Base-by-base conservation (phyloP, 2,329 filamentous ascomycete genomes). In the Phoma sp. region DNA sequence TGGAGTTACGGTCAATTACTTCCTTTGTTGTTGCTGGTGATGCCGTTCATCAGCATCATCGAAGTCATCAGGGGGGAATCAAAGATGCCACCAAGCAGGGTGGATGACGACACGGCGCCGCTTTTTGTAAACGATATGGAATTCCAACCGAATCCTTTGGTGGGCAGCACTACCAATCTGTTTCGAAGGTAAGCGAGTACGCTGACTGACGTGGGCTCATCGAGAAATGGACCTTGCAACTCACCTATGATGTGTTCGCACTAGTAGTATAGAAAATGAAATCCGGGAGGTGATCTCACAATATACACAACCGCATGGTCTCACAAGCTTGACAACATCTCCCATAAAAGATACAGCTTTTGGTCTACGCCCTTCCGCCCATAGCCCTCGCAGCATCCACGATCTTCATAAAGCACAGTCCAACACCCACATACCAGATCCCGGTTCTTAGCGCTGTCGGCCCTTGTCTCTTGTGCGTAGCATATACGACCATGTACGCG, bases 1-100 rank as follows among this genome's bases (percentile, higher is more conserved):
- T 88, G 85, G 85, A 84, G 81, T 60, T 89, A 88, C 63, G 86
- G 86, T 0, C 85, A 87, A 71, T 72, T 88, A 51, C 74, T 89
- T 25, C 83, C 84, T 1, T 72, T 88, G 61, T 72, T 88, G 60
- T 75, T 88, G 64, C 75, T 88, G 24, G 69, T 84, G n/a, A 72
- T 88, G 63, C 85, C 86, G 1, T 64, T 88, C 15, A 78, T 89
- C 2, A 85, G 82, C 2, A 80, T 81, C 2, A 69, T 88, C 25
- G 86, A 88, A 69, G 85, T 88, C 47, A 73, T 82, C 41, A 71
- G 84, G 58, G 83, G 84, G 58, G 79, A 81, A 66, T 74, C 77
- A 35, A 72, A 74, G 33, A 76, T 81, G 33, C 75, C 80, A 7
- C 73, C 73, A 17, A 78, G 77, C 25, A 62, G 55, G 43, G 73